phyloP scores from a whole-genome alignment of 345 rosid genomes.

The Aquilaria malaccensis region DNA sequence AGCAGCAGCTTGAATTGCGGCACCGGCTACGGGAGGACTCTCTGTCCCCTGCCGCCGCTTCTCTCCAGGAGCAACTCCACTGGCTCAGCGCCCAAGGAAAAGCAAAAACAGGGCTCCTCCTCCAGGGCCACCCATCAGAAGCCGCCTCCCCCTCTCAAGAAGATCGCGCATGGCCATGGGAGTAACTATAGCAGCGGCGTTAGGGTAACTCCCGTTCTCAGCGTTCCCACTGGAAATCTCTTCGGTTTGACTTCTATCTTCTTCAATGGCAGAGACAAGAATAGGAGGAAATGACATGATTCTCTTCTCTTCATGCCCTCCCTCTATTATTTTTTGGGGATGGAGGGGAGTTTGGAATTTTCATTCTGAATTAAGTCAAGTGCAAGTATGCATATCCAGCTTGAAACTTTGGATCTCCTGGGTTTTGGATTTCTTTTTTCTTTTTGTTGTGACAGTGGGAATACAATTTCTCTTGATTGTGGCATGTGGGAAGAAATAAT shows the following conservation, averaged over 20 bases:
- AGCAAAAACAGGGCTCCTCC: constrained; percentile 30
- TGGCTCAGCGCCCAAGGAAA: constrained; percentile 37
- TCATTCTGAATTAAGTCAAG: too few relatives aligned
- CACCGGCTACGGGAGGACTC: constrained; percentile 54
- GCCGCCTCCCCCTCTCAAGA: constrained; percentile 62
- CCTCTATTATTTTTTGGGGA: neutral
- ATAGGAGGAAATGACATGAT: constrained; percentile 30
- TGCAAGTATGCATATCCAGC: neutral
- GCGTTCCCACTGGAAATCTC: constrained; percentile 57
- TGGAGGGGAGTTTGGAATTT: too few relatives aligned
- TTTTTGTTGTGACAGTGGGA: neutral
- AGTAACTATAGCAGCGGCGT: constrained; percentile 31
- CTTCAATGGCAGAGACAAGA: constrained; percentile 58
- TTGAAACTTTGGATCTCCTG: neutral
- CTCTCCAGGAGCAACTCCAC: constrained; percentile 70
- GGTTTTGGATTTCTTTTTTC: neutral
- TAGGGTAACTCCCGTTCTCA: constrained; percentile 57
- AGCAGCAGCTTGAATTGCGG: constrained; percentile 75
- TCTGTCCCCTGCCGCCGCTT: constrained; percentile 79
- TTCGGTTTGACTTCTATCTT: constrained; percentile 71
- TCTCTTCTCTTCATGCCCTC: neutral
- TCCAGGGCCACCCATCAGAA: constrained; percentile 31
- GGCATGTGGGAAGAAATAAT: constrained; percentile 1
- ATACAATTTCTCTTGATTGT: neutral
- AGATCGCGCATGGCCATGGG: constrained; percentile 9